phyloP scores from a whole-genome alignment of 2,329 filamentous ascomycete species.

The Emericellopsis cladophorae region DNA sequence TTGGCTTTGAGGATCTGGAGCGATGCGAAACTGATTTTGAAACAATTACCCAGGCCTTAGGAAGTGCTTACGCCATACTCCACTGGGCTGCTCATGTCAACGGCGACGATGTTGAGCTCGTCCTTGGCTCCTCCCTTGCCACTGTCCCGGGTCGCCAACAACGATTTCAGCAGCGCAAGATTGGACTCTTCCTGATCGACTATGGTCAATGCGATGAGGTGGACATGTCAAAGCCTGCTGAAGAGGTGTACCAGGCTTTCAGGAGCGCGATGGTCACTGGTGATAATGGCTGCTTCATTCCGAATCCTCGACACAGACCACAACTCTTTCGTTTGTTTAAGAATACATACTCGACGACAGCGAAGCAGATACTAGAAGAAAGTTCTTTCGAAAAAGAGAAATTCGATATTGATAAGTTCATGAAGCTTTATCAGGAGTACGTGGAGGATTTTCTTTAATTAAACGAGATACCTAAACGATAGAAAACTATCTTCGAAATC shows the following conservation, averaged over 20 bases:
- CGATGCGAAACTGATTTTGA: conserved; percentile 4
- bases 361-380: conserved; percentile 4
- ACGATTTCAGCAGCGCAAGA: conserved; percentile 4
- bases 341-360: conserved; percentile 7
- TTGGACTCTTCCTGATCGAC: conserved; percentile 8
- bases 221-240: conserved; percentile 4
- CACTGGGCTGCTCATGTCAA: conserved; percentile 9
- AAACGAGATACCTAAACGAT: too few relatives aligned
- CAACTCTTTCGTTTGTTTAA: conserved; percentile 7
- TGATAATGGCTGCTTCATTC: conserved; percentile 11
- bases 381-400: conserved; percentile 3
- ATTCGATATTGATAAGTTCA: conserved; percentile 8
- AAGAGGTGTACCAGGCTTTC: conserved; percentile 9
- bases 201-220: conserved; percentile 10
- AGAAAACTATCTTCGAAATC: too few relatives aligned
- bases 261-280: conserved; percentile 10
- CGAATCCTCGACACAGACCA: conserved; percentile 5
- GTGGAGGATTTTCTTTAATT: conserved; percentile 9
- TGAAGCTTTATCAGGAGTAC: conserved; percentile 10
- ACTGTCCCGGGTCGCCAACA: conserved; percentile 7
- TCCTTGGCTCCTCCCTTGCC: conserved; percentile 6
- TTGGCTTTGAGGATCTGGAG: conserved; percentile 4
- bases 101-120: conserved; percentile 10
- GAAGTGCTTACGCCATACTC: conserved; percentile 9
- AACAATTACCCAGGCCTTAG: conserved; percentile 6